Conservation (phyloP, 176 grass and related monocot species). For the Zizania latifolia region DNA sequence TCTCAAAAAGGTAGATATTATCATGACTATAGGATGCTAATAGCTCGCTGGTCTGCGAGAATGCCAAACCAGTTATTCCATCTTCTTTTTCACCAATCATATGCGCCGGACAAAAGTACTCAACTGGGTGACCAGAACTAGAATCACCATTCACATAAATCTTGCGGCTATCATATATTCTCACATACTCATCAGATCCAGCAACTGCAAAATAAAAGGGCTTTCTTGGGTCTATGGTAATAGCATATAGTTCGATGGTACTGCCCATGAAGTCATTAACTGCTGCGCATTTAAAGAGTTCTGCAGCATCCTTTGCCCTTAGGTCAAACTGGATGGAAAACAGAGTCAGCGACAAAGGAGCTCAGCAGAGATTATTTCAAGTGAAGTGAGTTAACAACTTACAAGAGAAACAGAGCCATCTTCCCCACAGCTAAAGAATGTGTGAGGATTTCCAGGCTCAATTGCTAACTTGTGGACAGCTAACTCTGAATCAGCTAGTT, state of each 20-base stretch:
- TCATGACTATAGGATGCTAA: conserved; percentile 57
- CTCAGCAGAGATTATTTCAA: neutral
- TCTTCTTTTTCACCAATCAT: conserved; percentile 17
- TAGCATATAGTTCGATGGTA: conserved; percentile 30
- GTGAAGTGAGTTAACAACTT: neutral
- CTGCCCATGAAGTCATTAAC: neutral
- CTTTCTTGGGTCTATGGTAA: conserved; percentile 65
- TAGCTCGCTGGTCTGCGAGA: conserved; percentile 60
- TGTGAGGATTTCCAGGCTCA: conserved; percentile 61
- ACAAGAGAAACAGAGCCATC: conserved; percentile 50
- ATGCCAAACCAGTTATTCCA: conserved; percentile 73
- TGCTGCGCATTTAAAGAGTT: conserved; percentile 37
- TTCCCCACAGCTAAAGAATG: conserved; percentile 62
- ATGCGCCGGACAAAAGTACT: conserved; percentile 44
- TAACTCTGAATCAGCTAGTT: conserved; percentile 28
- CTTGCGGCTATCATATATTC: conserved; percentile 67
- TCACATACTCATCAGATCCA: conserved; percentile 49
- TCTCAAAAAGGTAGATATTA: conserved; percentile 68
- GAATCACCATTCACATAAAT: conserved; percentile 36
- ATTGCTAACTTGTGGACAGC: conserved; percentile 51
- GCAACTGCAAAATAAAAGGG: conserved; percentile 49
- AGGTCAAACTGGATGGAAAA: conserved; percentile 60
- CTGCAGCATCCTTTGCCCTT: conserved; percentile 29
- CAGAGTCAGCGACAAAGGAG: neutral
- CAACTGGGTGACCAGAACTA: conserved; percentile 16